Conservation (phyloP, 2,329 filamentous ascomycete species). For the Fusarium sp. region DNA sequence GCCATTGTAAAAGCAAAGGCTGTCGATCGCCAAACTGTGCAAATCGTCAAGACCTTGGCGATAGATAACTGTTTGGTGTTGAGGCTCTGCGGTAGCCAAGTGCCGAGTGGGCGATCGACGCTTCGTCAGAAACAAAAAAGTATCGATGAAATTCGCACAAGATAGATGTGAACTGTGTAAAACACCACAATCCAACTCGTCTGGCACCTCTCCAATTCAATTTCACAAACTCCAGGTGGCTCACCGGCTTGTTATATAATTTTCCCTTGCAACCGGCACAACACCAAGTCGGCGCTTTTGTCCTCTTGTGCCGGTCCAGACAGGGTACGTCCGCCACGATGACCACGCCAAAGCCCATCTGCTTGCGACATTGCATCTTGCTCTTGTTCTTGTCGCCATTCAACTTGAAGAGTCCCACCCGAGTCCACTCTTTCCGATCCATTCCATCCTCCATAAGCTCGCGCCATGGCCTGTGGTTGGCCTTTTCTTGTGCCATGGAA, state of each 20-base stretch:
- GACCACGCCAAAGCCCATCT: constrained; percentile 34
- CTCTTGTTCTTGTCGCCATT: constrained; percentile 26
- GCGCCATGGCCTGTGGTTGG: constrained; percentile 26
- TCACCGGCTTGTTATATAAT: constrained; percentile 38
- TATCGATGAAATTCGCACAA: background rate
- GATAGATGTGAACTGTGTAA: background rate
- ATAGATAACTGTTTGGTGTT: constrained; percentile 22
- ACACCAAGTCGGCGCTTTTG: constrained; percentile 35
- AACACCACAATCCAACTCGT: constrained; percentile 14
- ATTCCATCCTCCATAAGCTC: constrained; percentile 14
- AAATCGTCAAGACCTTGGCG: constrained; percentile 25
- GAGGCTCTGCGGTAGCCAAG: constrained; percentile 42
- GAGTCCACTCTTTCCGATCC: constrained; percentile 43
- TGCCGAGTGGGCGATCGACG: constrained; percentile 26
- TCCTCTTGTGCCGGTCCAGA: constrained; percentile 38
- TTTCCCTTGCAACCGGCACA: constrained; percentile 22
- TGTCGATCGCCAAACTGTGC: constrained; percentile 19
- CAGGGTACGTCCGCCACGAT: constrained; percentile 43
- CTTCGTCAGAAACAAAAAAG: constrained; percentile 5
- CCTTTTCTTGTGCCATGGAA: constrained; percentile 27
- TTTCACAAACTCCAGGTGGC: constrained; percentile 12
- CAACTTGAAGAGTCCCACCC: constrained; percentile 33
- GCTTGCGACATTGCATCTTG: constrained; percentile 33
- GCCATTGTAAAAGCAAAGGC: constrained; percentile 7
- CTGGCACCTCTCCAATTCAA: constrained; percentile 1